These are phyloP conservation scores for Wickerhamiella musiphila DNA, from an alignment of 805 yeast genomes.

Conservation along the genomic window DNA sequence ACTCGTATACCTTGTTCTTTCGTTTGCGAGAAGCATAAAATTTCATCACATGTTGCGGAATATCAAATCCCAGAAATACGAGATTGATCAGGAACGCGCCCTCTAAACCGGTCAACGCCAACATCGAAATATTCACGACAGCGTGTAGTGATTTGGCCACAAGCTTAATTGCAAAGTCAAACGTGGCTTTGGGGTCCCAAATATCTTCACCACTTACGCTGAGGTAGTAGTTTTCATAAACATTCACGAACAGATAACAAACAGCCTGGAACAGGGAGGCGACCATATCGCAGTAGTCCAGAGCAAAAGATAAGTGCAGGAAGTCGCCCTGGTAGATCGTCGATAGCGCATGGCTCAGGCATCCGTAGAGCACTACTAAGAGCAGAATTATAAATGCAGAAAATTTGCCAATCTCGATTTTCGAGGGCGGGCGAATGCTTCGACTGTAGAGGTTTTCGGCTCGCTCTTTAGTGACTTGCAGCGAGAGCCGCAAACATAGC, in stretches of 20 bases:
- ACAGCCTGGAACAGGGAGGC: slow-evolving; percentile 43
- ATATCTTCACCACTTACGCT: slow-evolving; percentile 33
- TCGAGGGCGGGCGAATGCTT: no score
- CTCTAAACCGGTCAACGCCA: slow-evolving; percentile 25
- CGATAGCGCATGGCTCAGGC: no score
- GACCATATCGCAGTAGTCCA: slow-evolving; percentile 34
- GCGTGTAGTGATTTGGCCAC: slow-evolving; percentile 33
- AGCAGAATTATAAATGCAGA: no score
- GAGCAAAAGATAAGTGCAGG: background rate
- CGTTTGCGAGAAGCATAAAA: slow-evolving; percentile 19
- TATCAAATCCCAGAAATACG: slow-evolving; percentile 16
- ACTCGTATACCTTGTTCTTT: slow-evolving; percentile 44
- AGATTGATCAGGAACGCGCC: slow-evolving; percentile 28
- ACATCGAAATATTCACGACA: slow-evolving; percentile 21
- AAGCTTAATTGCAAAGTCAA: slow-evolving; percentile 39
- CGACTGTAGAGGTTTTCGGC: no score
- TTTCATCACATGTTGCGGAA: slow-evolving; percentile 18
- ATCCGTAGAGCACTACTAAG: no score
- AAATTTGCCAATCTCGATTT: no score
- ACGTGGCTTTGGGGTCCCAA: slow-evolving; percentile 54
- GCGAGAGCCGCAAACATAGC: no score
- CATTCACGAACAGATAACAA: slow-evolving; percentile 32
- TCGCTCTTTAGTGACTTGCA: no score
- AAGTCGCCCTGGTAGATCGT: no score
- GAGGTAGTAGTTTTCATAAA: slow-evolving; percentile 39